phyloP scores from a whole-genome alignment of 1,139 yeast species.

The Magnusiomyces fungicola region DNA sequence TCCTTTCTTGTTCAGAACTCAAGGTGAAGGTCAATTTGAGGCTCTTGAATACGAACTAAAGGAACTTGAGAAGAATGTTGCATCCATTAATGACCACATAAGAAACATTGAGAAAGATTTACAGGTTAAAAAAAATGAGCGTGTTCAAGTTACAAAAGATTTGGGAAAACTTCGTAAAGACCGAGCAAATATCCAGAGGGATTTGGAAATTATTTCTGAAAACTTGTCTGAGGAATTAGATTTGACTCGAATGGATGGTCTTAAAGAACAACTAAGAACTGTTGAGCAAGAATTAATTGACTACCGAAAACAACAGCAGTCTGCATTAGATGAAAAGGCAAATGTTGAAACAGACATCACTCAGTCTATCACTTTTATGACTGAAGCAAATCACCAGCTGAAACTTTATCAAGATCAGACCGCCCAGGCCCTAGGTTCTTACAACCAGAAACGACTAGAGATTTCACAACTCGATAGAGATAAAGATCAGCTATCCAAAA shows the following conservation, averaged over 20 bases:
- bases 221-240: slow-evolving; percentile 13
- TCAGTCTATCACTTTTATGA: no score
- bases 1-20: not conserved
- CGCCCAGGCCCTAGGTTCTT: no score
- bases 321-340: not conserved
- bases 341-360: no score
- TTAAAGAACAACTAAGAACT: not conserved
- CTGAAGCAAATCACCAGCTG: no score
- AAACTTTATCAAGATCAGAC: no score
- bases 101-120: not conserved
- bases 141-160: not conserved
- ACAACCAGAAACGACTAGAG: no score
- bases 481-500: not conserved
- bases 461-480: not conserved
- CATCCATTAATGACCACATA: not conserved
- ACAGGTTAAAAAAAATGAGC: not conserved
- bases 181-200: slow-evolving; percentile 14
- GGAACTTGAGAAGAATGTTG: slow-evolving; percentile 14
- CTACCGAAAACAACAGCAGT: not conserved
- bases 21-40: not conserved
- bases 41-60: not conserved
- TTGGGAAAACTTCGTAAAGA: not conserved
- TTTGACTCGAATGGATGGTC: not conserved
- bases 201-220: slow-evolving; percentile 25
- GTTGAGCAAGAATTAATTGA: not conserved